Base-by-base conservation (phyloP, 306 rosid species). In the Cicer judaicum region DNA sequence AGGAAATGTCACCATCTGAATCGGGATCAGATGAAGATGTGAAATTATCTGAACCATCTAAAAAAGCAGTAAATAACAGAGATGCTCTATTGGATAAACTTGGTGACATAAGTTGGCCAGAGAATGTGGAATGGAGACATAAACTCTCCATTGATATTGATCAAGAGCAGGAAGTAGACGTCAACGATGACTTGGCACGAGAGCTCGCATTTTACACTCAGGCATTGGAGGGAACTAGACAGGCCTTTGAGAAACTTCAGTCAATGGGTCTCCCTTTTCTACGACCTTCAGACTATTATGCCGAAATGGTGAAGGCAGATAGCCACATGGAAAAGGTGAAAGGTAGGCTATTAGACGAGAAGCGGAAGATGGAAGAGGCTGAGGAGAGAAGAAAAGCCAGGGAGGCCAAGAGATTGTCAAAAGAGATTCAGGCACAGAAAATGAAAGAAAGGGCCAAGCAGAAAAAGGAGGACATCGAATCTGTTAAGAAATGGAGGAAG, bases 401-500 rank as follows among this genome's bases (percentile, higher is more conserved):
- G 73, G 98, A 93, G 81, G 67, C 95, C 2, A 90, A 93, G 88
- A 90, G 76, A 54, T 81, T 93, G 64, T 46, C 98, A 7, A 91
- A 93, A 57, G 97, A 93, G 87, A 73, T 91, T 76, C 97, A 93
- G 80, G 82, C 91, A 29, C 93, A 88, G 88, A 93, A 93, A 84
- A 7, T 50, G 44, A 93, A 89, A 71, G 98, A 93, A 79, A 85
- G 93, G 74, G 89, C 96, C 55, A 91, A 93, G 89, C 92, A 89
- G 92, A 93, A 91, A 70, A 93, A 89, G 82, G 92, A 91, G 1
- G 92, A 88, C 6, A 89, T 93, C 5, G 97, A 91, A 72, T 89
- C 98, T 66, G 98, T 93, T 75, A 91, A 93, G 87, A 91, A 89
- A 78, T 93, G 98, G 98, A 89, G 98, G 90, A 91, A 93, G 80